A percentile compares a stretch with the other conserved stretches of the same genome.
phyloP scores from a whole-genome alignment of 2,329 filamentous ascomycete species.

The Ophiosphaerella herpotricha region DNA sequence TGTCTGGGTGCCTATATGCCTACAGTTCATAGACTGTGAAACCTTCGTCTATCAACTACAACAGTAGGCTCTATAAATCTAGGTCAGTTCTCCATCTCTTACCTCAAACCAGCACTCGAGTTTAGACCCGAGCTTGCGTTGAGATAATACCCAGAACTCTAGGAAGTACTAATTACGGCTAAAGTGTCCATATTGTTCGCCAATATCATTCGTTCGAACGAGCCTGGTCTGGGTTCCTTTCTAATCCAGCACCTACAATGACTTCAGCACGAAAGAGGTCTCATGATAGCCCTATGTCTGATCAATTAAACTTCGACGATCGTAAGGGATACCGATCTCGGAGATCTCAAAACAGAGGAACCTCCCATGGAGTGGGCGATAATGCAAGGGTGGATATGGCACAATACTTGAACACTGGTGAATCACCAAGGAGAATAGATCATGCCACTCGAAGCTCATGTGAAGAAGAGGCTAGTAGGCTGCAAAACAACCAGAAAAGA shows the following conservation, averaged over 20 bases:
- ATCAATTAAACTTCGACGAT: not conserved
- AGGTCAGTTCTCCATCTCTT: too few species aligned
- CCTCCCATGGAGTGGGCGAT: not conserved
- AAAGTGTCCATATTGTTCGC: not conserved
- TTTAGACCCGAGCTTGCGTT: too few species aligned
- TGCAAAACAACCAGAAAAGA: conserved; percentile 12
- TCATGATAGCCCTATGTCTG: not conserved
- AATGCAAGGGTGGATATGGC: not conserved
- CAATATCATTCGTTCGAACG: not conserved
- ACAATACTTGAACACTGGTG: too few species aligned
- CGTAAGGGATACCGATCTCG: not conserved
- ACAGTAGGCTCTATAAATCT: too few species aligned
- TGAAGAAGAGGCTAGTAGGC: not conserved
- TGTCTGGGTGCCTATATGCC: too few species aligned
- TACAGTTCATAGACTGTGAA: too few species aligned
- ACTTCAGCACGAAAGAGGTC: not conserved
- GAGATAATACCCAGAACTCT: too few species aligned
- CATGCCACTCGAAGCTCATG: not conserved
- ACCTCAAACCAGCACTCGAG: too few species aligned
- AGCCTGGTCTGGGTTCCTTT: not conserved
- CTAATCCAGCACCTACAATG: not conserved
- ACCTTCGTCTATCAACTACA: too few species aligned
- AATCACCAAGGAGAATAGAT: too few species aligned
- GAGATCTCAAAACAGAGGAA: not conserved
- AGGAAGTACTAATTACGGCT: too few species aligned